Percentiles rank a stretch among this genome's conserved stretches.
phyloP scores from a whole-genome alignment of 352 stramenopile genomes.

The Poterioochromonas sp. region DNA sequence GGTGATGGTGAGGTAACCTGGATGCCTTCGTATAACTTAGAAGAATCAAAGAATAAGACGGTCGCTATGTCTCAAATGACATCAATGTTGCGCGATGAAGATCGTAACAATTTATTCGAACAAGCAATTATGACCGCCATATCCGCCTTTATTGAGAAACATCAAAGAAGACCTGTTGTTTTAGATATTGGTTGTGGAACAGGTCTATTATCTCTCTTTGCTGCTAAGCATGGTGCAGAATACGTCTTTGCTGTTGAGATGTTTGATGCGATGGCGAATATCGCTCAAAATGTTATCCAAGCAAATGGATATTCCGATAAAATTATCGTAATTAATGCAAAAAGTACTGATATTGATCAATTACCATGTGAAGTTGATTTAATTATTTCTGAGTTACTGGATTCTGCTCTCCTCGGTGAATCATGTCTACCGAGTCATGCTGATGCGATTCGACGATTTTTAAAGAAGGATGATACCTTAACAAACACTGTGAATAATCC shows the following conservation, averaged over 20 bases:
- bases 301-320: slow-evolving; percentile 49
- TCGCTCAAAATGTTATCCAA: slow-evolving; percentile 56
- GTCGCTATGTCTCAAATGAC: slow-evolving; percentile 73
- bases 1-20: background rate
- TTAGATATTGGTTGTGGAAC: slow-evolving; percentile 70
- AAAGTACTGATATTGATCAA: slow-evolving; percentile 27
- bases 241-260: slow-evolving; percentile 59
- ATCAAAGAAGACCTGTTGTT: slow-evolving; percentile 54
- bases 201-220: slow-evolving; percentile 48
- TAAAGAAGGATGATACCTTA: background rate
- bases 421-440: slow-evolving; percentile 60
- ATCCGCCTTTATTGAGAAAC: slow-evolving; percentile 48
- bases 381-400: slow-evolving; percentile 68
- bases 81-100: slow-evolving; percentile 64
- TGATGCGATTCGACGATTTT: slow-evolving; percentile 54
- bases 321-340: slow-evolving; percentile 46
- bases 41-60: slow-evolving; percentile 55
- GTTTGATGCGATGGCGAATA: slow-evolving; percentile 67
- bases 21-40: background rate
- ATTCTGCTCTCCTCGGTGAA: slow-evolving; percentile 65
- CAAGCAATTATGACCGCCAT: slow-evolving; percentile 58
- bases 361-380: slow-evolving; percentile 54
- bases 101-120: slow-evolving; percentile 67
- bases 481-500: slow-evolving; percentile 33
- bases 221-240: background rate